Conservation (phyloP, 257 asterid species). For the Ajuga chamaepitys region DNA sequence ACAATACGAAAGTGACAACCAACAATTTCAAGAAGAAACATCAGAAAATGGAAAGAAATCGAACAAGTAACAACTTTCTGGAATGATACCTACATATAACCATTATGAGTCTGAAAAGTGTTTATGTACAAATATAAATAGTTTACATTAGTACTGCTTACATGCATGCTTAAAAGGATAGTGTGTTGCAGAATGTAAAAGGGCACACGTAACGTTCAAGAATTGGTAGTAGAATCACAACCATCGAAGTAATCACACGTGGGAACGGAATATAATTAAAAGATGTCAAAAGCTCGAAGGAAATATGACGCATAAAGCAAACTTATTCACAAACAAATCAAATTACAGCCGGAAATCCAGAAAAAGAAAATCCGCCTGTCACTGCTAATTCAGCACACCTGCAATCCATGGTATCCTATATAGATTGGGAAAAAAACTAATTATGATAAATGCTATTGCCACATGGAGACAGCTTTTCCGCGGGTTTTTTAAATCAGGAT, state of each 20-base stretch:
- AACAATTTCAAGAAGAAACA: neutral
- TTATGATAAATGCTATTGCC: constrained; percentile 4
- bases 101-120: neutral
- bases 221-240: neutral
- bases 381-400: neutral
- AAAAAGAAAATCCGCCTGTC: neutral
- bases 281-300: neutral
- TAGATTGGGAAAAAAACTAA: neutral
- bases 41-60: neutral
- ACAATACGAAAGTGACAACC: neutral
- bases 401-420: neutral
- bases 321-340: neutral
- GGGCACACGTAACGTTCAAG: no score
- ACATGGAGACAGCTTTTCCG: neutral
- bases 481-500: neutral
- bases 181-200: neutral
- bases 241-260: neutral
- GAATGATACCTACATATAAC: neutral
- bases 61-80: neutral
- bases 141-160: neutral
- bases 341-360: neutral
- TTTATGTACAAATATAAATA: neutral
- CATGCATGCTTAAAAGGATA: neutral
- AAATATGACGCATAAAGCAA: neutral
- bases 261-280: no score